Base-by-base conservation (phyloP, 2,329 filamentous ascomycete genomes). In the Cytospora leucostoma region DNA sequence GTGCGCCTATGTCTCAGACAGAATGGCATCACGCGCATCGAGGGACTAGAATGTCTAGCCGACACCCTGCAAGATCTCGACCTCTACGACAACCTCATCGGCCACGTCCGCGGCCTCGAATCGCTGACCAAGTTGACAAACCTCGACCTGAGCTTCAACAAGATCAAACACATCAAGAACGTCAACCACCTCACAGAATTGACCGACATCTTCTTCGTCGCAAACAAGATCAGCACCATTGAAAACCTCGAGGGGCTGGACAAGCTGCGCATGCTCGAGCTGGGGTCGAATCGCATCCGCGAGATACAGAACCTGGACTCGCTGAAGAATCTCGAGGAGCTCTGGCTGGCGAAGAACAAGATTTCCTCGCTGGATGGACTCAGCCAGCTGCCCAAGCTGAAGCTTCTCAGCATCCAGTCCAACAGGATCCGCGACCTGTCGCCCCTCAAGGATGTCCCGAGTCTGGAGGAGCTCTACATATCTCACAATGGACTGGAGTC, bases 81-180 rank as follows among this genome's bases (percentile, higher is more conserved):
- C 71, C 84, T 99, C 65, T 99, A 99, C 80, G 95, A 99, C 78
- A 99, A 99, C 76, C 83, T 96, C 19, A 93, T 99, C 70, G 86
- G 88, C 12, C 93, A 96, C 75, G 87, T 97, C 76, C 88, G 88
- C 68, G 91, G 91, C 35, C 83, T 99, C 53, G 93, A 97, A 60
- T 81, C 86, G 53, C 85, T 97, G 63, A 86, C 83, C 13, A 83
- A 90, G 66, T 84, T 99, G 60, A 92, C 85, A 7, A 89, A 81
- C 62, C 85, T 99, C 61, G 95, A 99, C 74, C 82, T 99, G 58
- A 96, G 91, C 75, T 99, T 97, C 85, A 99, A 99, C 82, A 98
- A 98, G 81, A 94, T 99, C 80, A 97, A 97, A 76, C 93, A 97
- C 77, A 96, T 99, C 80, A 97, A 96, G 77, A 88, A 94, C 71